Evolutionary conservation across 495 filamentous ascomycete species (phyloP).

Genomic region (Lasiosphaeria miniovina): DNA sequence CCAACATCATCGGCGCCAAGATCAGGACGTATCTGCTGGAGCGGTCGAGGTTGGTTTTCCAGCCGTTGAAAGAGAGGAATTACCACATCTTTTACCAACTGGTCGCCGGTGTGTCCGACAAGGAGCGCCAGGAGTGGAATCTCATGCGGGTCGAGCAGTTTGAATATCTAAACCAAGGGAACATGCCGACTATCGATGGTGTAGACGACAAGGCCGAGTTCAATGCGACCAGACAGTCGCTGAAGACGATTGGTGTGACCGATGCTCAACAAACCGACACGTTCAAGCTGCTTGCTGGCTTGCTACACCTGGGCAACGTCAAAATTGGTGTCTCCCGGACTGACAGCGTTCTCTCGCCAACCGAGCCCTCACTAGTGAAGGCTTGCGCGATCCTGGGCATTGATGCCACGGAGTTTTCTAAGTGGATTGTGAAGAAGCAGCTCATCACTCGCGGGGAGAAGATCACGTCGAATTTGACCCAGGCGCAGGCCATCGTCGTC

Average conservation of each 20-base stretch:
- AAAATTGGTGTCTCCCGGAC: constrained; percentile 88
- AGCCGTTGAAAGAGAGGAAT: constrained; percentile 94
- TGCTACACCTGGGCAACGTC: constrained; percentile 93
- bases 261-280: constrained; percentile 73
- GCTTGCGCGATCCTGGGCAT: constrained; percentile 90
- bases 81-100: constrained; percentile 99
- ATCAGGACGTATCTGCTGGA: constrained; percentile 95
- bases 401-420: constrained; percentile 81
- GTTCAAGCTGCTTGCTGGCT: constrained; percentile 85
- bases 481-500: constrained; percentile 91
- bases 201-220: constrained; percentile 97
- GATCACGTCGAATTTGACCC: constrained; percentile 92
- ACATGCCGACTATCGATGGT: constrained; percentile 83
- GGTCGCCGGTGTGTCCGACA: constrained; percentile 86
- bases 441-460: constrained; percentile 95
- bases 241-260: constrained; percentile 83
- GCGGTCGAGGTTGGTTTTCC: constrained; percentile 95
- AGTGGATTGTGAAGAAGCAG: constrained; percentile 99
- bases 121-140: constrained; percentile 72
- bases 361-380: constrained; percentile 75
- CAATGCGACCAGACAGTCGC: constrained; percentile 75
- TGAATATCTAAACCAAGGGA: constrained; percentile 94
- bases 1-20: constrained; percentile 96
- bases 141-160: constrained; percentile 84
- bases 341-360: constrained; percentile 76